Evolutionary conservation across 2,329 filamentous ascomycete species (phyloP), one percentile per base, ranked within the genome.

Genomic region (Fusarium sp.): DNA sequence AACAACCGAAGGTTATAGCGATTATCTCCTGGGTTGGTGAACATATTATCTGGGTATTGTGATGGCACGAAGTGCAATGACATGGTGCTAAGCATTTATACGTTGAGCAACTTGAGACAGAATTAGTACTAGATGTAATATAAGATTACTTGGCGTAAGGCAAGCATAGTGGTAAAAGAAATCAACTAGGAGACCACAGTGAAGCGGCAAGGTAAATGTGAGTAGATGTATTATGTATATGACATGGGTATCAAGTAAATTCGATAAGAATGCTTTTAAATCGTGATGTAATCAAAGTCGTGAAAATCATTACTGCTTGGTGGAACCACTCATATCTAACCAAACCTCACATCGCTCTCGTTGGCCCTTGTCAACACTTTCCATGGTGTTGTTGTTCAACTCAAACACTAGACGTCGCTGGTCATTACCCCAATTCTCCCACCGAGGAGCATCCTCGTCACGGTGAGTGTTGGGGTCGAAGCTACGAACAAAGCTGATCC

Each of bases 401-500:
- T 84, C 80, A n/a, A 86, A 76, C 22, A 83, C 70, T 59, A 85
- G 68, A 49, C 84, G 76, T 38, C 44, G 49, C 44, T 77, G 78
- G 6, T 69, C 70, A 17, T 60, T n/a, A 3, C 76, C 79, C 82
- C 85, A 87, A 1, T 70, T 52, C 47, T 76, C 77, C 86, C 86
- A 88, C 7, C 55, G 72, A 5, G 85, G 84, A 6, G 83, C 78
- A 3, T 74, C 79, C 1, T 62, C 33, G 25, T 76, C 70, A 55
- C 80, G 76, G 46, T 81, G 66, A 13, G 70, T 44, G 60, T 86
- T 87, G 2, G 86, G 86, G 64, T 87, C 80, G 38, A 86, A 76
- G 15, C 76, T 74, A 29, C 80, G 78, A 25, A 86, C 83, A 70
- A 88, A 88, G 22, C 84, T 85, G 47, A 86, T 79, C 77, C 82